Percentiles rank a stretch among this genome's conserved stretches.
These are phyloP conservation scores for Arbutus unedo DNA, from an alignment of 148 eudicot species.

Conservation along the genomic window DNA sequence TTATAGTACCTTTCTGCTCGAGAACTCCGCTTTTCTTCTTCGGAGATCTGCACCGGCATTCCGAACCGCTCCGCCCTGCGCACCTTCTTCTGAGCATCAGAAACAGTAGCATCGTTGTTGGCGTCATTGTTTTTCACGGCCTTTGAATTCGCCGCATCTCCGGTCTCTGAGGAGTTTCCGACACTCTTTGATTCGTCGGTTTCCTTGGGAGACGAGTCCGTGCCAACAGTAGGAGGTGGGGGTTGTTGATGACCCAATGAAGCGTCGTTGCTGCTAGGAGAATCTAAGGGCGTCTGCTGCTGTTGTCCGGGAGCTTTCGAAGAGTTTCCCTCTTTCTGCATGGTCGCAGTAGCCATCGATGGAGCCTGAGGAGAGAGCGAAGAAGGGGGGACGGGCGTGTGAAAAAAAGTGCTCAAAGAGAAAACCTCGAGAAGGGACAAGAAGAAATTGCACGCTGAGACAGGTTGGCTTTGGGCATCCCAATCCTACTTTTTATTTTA, in stretches of 20 bases:
- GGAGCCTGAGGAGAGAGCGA: background rate
- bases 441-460: no score
- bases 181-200: slow-evolving; percentile 20
- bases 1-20: slow-evolving; percentile 68
- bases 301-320: slow-evolving; percentile 19
- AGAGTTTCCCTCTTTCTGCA: slow-evolving; percentile 26
- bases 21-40: slow-evolving; percentile 74
- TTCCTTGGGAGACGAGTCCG: slow-evolving; percentile 13
- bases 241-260: background rate
- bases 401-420: no score
- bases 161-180: background rate
- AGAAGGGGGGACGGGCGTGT: no score
- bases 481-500: no score
- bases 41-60: slow-evolving; percentile 63
- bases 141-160: background rate
- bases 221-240: background rate
- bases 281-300: slow-evolving; percentile 17
- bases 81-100: slow-evolving; percentile 62
- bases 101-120: slow-evolving; percentile 15
- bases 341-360: slow-evolving; percentile 30
- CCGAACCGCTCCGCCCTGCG: slow-evolving; percentile 87
- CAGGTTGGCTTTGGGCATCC: no score
- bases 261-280: background rate
- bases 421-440: no score
- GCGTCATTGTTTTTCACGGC: slow-evolving; percentile 13